Conservation (phyloP, 805 yeast genomes). For the Monosporozyma siamensis region DNA sequence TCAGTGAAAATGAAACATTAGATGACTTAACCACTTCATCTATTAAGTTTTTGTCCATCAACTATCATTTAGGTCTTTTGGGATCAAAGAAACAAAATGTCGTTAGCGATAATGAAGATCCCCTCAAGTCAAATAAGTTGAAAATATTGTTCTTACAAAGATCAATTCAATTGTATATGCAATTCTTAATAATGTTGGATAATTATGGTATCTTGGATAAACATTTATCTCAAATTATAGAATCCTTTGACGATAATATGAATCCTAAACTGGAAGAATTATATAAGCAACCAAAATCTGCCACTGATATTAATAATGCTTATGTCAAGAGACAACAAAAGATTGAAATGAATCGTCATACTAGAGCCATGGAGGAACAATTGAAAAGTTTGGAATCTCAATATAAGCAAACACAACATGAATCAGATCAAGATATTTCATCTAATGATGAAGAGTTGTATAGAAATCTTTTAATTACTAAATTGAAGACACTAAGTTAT, state of each 20-base stretch:
- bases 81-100: constrained; percentile 24
- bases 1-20: constrained; percentile 61
- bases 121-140: constrained; percentile 15
- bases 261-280: constrained; percentile 33
- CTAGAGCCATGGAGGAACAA: constrained; percentile 42
- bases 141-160: constrained; percentile 33
- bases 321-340: constrained; percentile 55
- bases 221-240: constrained; percentile 32
- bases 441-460: constrained; percentile 56
- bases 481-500: constrained; percentile 43
- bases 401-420: constrained; percentile 24
- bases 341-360: constrained; percentile 56
- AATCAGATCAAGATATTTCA: constrained; percentile 19
- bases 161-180: constrained; percentile 37
- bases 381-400: constrained; percentile 34
- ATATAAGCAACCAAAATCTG: constrained; percentile 13
- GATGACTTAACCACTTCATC: constrained; percentile 62
- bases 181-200: constrained; percentile 37
- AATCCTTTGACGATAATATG: constrained; percentile 33
- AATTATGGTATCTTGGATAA: constrained; percentile 38
- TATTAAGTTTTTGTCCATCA: constrained; percentile 49
- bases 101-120: constrained; percentile 7
- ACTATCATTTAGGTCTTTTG: constrained; percentile 46
- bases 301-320: constrained; percentile 19
- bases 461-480: constrained; percentile 47